Conservation (phyloP, 2,329 filamentous ascomycete species). For the Pseudogymnoascus sp. region DNA sequence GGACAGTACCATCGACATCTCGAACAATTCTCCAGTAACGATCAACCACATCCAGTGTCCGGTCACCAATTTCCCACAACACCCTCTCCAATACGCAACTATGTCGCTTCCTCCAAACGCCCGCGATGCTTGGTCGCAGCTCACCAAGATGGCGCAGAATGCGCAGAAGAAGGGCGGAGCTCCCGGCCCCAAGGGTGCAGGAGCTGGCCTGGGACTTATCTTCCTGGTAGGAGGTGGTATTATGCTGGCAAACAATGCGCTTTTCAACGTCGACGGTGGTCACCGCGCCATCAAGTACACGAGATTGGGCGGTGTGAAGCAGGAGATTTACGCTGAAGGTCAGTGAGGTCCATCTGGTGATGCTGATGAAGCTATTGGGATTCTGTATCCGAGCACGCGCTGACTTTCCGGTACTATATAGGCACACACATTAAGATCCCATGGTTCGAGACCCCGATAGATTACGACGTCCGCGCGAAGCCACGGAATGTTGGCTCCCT, state of each 20-base stretch:
- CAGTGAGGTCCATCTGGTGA: constrained; percentile 19
- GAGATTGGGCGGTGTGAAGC: constrained; percentile 82
- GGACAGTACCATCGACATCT: constrained; percentile 5
- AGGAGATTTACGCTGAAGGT: constrained; percentile 96
- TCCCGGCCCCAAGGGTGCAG: constrained; percentile 39
- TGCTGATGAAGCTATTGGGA: neutral
- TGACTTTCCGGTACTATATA: constrained; percentile 30
- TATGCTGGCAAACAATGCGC: constrained; percentile 46
- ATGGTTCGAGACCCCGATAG: constrained; percentile 94
- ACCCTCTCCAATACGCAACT: constrained; percentile 6
- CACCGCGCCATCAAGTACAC: constrained; percentile 99
- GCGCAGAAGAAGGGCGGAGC: constrained; percentile 42
- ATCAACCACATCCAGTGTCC: neutral
- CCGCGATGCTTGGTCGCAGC: constrained; percentile 56
- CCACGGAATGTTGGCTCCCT: constrained; percentile 93
- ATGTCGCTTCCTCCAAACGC: constrained; percentile 37
- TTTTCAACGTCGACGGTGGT: constrained; percentile 89
- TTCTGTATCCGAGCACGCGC: constrained; percentile 7
- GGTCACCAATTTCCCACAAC: constrained; percentile 6
- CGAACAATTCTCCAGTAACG: constrained; percentile 6
- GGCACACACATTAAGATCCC: constrained; percentile 90
- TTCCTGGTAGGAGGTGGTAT: constrained; percentile 46
- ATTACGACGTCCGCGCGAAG: constrained; percentile 97
- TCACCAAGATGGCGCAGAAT: constrained; percentile 52
- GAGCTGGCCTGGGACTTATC: constrained; percentile 45